Evolutionary conservation across 148 eudicot species (phyloP).

Genomic region (Hydrangea macrophylla): DNA sequence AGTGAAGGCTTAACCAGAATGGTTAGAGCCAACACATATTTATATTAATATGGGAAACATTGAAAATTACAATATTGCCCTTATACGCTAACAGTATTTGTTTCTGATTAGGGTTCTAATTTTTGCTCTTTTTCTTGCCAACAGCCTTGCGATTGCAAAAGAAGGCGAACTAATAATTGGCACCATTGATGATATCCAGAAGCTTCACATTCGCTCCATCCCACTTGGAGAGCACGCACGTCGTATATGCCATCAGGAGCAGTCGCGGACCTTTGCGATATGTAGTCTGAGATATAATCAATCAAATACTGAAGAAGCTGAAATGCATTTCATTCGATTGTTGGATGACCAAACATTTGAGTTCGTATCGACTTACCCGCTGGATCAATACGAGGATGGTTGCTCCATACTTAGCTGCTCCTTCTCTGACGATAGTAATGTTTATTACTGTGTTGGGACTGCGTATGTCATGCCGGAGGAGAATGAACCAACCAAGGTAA

Average conservation of each 20-base stretch:
- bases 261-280: slow-evolving; percentile 81
- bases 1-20: too few species aligned
- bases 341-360: slow-evolving; percentile 96
- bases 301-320: slow-evolving; percentile 75
- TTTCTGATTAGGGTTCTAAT: background rate
- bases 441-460: slow-evolving; percentile 94
- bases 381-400: slow-evolving; percentile 85
- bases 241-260: slow-evolving; percentile 97
- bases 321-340: slow-evolving; percentile 87
- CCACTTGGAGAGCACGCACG: slow-evolving; percentile 97
- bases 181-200: slow-evolving; percentile 93
- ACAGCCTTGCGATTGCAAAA: slow-evolving; percentile 95
- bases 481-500: slow-evolving; percentile 92
- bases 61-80: too few species aligned
- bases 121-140: background rate
- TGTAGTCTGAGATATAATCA: slow-evolving; percentile 79
- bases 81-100: too few species aligned
- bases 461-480: slow-evolving; percentile 95
- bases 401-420: slow-evolving; percentile 96
- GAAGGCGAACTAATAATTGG: slow-evolving; percentile 98
- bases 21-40: too few species aligned
- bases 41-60: too few species aligned
- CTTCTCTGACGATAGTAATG: slow-evolving; percentile 83
- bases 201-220: slow-evolving; percentile 92
- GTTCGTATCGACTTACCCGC: slow-evolving; percentile 75